Evolutionary conservation across 306 rosid species (phyloP).

Genomic region (Alnus rubra): DNA sequence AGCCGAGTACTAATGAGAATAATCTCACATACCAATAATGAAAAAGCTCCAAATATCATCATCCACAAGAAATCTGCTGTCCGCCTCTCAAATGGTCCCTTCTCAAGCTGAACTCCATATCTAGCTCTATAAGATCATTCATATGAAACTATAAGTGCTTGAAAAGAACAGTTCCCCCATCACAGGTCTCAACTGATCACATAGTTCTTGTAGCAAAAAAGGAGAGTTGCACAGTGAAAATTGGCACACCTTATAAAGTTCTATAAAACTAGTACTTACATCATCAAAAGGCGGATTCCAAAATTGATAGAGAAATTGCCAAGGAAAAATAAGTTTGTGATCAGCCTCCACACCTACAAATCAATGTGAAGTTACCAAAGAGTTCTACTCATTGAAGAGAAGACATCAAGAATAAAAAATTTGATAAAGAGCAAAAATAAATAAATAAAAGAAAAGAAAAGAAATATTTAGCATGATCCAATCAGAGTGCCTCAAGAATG

Average conservation of each 20-base stretch:
- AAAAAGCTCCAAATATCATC: slow-evolving; percentile 80
- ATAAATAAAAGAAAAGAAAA: background rate
- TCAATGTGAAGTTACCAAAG: slow-evolving; percentile 22
- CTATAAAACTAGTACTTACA: slow-evolving; percentile 52
- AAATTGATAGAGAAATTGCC: slow-evolving; percentile 85
- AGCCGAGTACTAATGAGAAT: slow-evolving; percentile 10
- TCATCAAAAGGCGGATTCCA: slow-evolving; percentile 87
- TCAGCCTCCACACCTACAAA: slow-evolving; percentile 90
- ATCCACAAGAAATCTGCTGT: slow-evolving; percentile 98
- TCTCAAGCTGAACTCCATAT: slow-evolving; percentile 97
- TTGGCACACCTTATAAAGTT: slow-evolving; percentile 8
- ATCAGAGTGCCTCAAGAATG: background rate
- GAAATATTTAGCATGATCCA: background rate
- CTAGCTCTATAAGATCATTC: slow-evolving; percentile 60
- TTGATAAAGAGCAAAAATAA: background rate
- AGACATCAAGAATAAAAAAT: background rate
- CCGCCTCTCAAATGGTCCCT: slow-evolving; percentile 80
- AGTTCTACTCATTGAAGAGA: slow-evolving; percentile 7
- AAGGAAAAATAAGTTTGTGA: slow-evolving; percentile 86
- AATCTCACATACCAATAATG: slow-evolving; percentile 61
- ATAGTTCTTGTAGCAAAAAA: background rate
- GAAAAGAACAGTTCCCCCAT: background rate
- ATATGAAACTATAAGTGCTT: slow-evolving; percentile 18
- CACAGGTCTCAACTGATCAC: background rate
- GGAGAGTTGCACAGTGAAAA: background rate